Evolutionary conservation across 371 early-diverging fungal genomes (phyloP).

Genomic region (Umbelopsis sp.): DNA sequence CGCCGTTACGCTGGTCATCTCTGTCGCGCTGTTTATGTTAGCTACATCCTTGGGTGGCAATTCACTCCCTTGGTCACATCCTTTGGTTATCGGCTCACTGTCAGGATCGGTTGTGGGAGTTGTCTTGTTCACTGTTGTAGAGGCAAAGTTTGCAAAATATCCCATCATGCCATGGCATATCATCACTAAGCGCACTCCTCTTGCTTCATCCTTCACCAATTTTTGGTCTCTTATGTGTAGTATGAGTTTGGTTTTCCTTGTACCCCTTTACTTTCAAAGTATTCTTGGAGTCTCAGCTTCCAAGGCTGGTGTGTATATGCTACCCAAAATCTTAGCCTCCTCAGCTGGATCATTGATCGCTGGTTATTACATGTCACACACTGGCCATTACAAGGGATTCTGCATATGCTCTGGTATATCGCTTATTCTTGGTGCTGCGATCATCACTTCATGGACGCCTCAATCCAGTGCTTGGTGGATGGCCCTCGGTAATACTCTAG

Average conservation of each 20-base stretch:
- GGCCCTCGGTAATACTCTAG: constrained; percentile 31
- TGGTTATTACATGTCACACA: constrained; percentile 37
- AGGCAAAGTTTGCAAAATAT: constrained; percentile 59
- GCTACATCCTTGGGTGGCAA: constrained; percentile 70
- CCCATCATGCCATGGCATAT: constrained; percentile 64
- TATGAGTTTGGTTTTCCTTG: constrained; percentile 36
- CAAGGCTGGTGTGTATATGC: constrained; percentile 31
- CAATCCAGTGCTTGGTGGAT: constrained; percentile 28
- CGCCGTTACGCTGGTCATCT: constrained; percentile 47
- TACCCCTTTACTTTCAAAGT: constrained; percentile 45
- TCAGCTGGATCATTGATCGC: constrained; percentile 36
- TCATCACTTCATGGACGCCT: constrained; percentile 31
- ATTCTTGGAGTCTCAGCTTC: constrained; percentile 33
- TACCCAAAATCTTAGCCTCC: constrained; percentile 33
- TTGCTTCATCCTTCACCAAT: constrained; percentile 40
- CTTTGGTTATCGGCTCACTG: constrained; percentile 58
- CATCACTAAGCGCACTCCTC: constrained; percentile 41
- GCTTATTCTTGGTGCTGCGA: constrained; percentile 29
- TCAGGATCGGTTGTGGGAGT: constrained; percentile 50
- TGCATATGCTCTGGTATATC: constrained; percentile 23
- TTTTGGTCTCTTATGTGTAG: constrained; percentile 44
- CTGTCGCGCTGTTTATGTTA: constrained; percentile 59
- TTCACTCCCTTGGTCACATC: constrained; percentile 64
- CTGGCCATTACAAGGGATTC: constrained; percentile 33
- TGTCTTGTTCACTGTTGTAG: constrained; percentile 55